Conservation (phyloP, 768 basidiomycete genomes). For the Suillus subalutaceus region DNA sequence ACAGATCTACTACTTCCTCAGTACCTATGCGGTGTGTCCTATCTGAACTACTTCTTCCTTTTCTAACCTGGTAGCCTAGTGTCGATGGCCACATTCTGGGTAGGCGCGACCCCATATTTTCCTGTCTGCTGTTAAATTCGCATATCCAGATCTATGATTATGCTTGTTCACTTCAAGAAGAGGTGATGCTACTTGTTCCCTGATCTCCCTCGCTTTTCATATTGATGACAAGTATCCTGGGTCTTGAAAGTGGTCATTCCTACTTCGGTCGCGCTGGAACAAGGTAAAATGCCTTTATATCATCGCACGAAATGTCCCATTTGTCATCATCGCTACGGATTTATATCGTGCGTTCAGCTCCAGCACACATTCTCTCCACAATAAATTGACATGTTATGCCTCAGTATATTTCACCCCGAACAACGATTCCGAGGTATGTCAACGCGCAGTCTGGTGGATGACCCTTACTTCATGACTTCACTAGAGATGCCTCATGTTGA, state of each 20-base stretch:
- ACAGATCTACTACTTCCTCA: neutral
- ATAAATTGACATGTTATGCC: neutral
- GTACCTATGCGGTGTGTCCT: neutral
- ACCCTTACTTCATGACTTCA: neutral
- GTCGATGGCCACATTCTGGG: neutral
- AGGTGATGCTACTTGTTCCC: neutral
- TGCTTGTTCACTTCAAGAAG: neutral
- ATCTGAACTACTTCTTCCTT: neutral
- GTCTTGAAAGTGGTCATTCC: neutral
- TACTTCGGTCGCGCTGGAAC: neutral
- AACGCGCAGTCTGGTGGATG: neutral
- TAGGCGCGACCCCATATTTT: neutral
- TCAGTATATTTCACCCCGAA: neutral
- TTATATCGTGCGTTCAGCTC: neutral
- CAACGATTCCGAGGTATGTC: neutral
- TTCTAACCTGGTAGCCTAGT: neutral
- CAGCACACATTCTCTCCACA: neutral
- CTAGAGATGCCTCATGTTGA: neutral
- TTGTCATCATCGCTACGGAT: neutral
- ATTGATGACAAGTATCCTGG: neutral
- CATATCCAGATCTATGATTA: neutral
- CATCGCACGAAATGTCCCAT: neutral
- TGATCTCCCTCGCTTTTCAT: neutral
- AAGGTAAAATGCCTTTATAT: neutral
- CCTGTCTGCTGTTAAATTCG: neutral